phyloP scores from a whole-genome alignment of 1,139 yeast genomes.

The Suzukiozyma palmioleophila region DNA sequence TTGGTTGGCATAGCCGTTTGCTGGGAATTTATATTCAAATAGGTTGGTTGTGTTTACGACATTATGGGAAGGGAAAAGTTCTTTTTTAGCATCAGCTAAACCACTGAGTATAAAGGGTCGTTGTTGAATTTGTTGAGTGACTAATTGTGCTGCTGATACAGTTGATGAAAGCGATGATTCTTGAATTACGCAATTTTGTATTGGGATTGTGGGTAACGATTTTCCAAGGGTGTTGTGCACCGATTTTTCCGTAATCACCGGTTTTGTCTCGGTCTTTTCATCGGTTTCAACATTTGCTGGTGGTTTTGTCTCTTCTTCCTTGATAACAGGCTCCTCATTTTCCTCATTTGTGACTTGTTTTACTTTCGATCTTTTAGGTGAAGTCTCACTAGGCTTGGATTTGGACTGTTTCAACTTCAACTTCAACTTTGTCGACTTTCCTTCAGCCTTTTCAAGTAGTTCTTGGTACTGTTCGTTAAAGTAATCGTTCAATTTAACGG shows the following conservation, averaged over 20 bases:
- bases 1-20: constrained; percentile 41
- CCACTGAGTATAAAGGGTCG: constrained; percentile 13
- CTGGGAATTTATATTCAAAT: constrained; percentile 44
- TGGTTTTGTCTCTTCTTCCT: constrained; percentile 11
- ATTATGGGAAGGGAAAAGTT: constrained; percentile 33
- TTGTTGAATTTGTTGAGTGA: constrained; percentile 25
- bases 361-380: constrained; percentile 6
- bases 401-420: constrained; percentile 20
- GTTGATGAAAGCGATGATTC: constrained; percentile 36
- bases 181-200: constrained; percentile 30
- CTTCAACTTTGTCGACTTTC: constrained; percentile 18
- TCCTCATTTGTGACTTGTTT: constrained; percentile 9
- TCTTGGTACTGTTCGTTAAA: constrained; percentile 28
- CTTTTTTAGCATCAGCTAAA: constrained; percentile 18
- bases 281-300: constrained; percentile 10
- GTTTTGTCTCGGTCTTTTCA: constrained; percentile 9
- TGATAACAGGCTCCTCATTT: constrained; percentile 5
- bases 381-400: constrained; percentile 8
- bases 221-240: constrained; percentile 26
- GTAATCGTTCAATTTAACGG: constrained; percentile 38
- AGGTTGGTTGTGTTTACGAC: constrained; percentile 21
- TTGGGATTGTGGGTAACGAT: constrained; percentile 20
- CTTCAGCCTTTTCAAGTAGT: constrained; percentile 17
- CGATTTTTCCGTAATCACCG: constrained; percentile 9
- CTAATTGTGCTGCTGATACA: constrained; percentile 21